These are phyloP conservation scores for Athelia psychrophila DNA, from an alignment of 1,284 basidiomycete genomes.

Conservation along the genomic window DNA sequence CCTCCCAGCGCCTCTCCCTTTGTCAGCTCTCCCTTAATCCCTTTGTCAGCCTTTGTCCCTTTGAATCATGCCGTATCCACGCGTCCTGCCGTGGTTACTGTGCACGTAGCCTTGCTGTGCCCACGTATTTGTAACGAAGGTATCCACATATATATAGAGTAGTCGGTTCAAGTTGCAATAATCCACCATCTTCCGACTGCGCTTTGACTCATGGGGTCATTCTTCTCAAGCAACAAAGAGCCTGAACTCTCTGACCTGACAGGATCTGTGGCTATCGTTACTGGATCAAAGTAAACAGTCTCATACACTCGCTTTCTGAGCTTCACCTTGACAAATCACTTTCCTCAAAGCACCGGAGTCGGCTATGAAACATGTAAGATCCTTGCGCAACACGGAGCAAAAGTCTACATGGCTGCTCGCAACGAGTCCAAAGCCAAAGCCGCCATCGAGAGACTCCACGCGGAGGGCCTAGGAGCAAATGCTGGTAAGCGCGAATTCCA, in stretches of 20 bases:
- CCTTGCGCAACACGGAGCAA: slow-evolving; percentile 12
- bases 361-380: slow-evolving; percentile 25
- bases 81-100: too few relatives aligned
- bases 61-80: too few relatives aligned
- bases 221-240: not conserved
- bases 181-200: too few relatives aligned
- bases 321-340: too few relatives aligned
- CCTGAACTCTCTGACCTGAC: slow-evolving; percentile 30
- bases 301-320: not conserved
- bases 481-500: slow-evolving; percentile 34
- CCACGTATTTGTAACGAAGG: too few relatives aligned
- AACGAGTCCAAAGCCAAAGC: slow-evolving; percentile 9
- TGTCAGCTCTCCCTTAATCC: too few relatives aligned
- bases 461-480: slow-evolving; percentile 1
- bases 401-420: slow-evolving; percentile 13
- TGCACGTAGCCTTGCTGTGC: too few relatives aligned
- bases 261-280: slow-evolving; percentile 38
- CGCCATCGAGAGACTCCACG: slow-evolving; percentile 8
- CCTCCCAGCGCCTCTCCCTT: too few relatives aligned
- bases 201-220: too few relatives aligned
- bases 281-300: slow-evolving; percentile 34
- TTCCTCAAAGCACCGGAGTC: slow-evolving; percentile 26
- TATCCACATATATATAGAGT: too few relatives aligned
- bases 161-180: too few relatives aligned
- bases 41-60: too few relatives aligned